Evolutionary conservation across 192 early-diverging fungal genomes (phyloP).

Genomic region (Irineochytrium annulatum): DNA sequence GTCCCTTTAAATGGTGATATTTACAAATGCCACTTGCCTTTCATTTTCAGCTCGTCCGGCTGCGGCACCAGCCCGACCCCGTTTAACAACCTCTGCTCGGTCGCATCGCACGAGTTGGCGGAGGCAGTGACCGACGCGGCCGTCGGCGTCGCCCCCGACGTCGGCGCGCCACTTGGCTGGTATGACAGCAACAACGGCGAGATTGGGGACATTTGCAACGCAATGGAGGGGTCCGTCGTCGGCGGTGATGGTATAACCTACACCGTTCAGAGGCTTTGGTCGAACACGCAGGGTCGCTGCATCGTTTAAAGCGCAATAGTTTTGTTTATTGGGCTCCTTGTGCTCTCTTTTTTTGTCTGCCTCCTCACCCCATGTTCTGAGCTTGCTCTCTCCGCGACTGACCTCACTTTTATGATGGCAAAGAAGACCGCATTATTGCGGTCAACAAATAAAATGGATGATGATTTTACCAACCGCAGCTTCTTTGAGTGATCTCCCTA

Average conservation of each 20-base stretch:
- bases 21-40: no score
- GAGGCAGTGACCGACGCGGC: conserved; percentile 31
- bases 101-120: conserved; percentile 30
- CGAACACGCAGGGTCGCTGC: conserved; percentile 9
- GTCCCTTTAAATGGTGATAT: no score
- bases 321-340: no score
- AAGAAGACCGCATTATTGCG: no score
- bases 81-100: conserved; percentile 34
- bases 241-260: conserved; percentile 19
- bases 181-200: conserved; percentile 25
- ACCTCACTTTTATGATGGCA: no score
- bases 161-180: conserved; percentile 27
- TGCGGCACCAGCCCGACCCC: conserved; percentile 9
- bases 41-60: conserved; percentile 18
- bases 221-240: conserved; percentile 19
- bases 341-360: no score
- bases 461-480: no score
- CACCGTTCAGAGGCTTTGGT: conserved; percentile 31
- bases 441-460: no score
- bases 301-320: no score
- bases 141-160: conserved; percentile 13
- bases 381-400: no score
- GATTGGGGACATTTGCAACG: conserved; percentile 32
- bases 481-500: no score
- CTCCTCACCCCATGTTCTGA: no score